Conservation (phyloP, 1,284 basidiomycete species). For the Naganishia sp. region DNA sequence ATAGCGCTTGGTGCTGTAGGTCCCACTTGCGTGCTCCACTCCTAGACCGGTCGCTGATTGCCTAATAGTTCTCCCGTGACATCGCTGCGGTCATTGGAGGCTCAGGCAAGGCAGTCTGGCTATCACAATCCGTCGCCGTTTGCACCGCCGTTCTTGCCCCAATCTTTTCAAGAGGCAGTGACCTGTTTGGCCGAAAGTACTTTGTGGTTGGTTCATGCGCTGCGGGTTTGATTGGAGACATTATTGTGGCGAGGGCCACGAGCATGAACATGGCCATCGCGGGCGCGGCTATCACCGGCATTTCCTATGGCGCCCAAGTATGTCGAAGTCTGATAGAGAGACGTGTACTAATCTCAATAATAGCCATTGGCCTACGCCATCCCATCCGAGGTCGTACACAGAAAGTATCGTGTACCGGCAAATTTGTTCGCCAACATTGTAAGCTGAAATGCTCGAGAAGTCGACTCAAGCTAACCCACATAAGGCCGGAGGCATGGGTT, state of each 20-base stretch:
- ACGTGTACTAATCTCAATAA: too few species aligned
- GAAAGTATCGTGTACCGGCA: slow-evolving; percentile 18
- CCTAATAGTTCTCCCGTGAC: slow-evolving; percentile 11
- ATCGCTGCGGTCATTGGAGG: slow-evolving; percentile 4
- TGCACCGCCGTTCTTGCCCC: slow-evolving; percentile 22
- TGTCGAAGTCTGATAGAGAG: neutral
- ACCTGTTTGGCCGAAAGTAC: slow-evolving; percentile 25
- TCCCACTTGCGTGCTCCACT: neutral
- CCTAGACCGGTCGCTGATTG: neutral
- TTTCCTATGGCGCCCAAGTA: slow-evolving; percentile 26
- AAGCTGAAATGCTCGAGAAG: neutral
- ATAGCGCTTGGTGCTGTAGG: slow-evolving; percentile 24
- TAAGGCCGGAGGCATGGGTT: slow-evolving; percentile 18
- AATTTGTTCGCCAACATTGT: slow-evolving; percentile 16
- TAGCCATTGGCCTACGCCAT: slow-evolving; percentile 19
- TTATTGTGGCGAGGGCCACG: slow-evolving; percentile 11
- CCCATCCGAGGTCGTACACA: slow-evolving; percentile 26
- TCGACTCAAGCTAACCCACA: neutral
- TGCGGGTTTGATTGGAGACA: slow-evolving; percentile 11
- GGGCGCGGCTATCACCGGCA: slow-evolving; percentile 16
- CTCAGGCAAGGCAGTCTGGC: slow-evolving; percentile 9
- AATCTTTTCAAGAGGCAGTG: slow-evolving; percentile 16
- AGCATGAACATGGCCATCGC: slow-evolving; percentile 30
- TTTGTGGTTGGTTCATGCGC: slow-evolving; percentile 15
- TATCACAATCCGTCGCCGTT: slow-evolving; percentile 17